Evolutionary conservation across 2,329 filamentous ascomycete species (phyloP).

Genomic region (Ceratocystis alfenasii): DNA sequence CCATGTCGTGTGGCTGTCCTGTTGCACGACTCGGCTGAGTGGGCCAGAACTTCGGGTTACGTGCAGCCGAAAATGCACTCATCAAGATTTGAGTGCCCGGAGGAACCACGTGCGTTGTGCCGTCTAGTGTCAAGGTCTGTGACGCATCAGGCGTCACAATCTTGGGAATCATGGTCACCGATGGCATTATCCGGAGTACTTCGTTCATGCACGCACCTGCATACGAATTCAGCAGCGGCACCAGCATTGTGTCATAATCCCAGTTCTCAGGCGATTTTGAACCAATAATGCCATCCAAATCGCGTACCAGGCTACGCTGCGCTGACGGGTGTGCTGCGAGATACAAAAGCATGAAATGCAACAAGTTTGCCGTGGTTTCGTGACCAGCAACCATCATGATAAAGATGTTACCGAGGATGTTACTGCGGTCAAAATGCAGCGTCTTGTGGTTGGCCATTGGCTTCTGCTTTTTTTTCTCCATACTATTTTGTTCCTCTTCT

Average conservation of each 20-base stretch:
- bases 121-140: constrained; percentile 49
- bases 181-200: constrained; percentile 59
- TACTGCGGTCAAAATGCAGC: constrained; percentile 42
- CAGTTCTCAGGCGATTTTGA: constrained; percentile 47
- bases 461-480: constrained; percentile 20
- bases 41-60: constrained; percentile 65
- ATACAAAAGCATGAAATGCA: constrained; percentile 58
- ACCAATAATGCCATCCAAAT: constrained; percentile 52
- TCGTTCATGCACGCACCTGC: constrained; percentile 68
- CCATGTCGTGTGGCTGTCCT: constrained; percentile 42
- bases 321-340: constrained; percentile 53
- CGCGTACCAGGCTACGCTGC: constrained; percentile 55
- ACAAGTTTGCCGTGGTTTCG: constrained; percentile 64
- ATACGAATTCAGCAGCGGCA: constrained; percentile 55
- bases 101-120: constrained; percentile 47
- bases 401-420: constrained; percentile 63
- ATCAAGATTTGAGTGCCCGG: constrained; percentile 45
- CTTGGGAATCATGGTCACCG: constrained; percentile 63
- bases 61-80: constrained; percentile 44
- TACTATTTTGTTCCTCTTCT: constrained; percentile 24
- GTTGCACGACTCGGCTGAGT: constrained; percentile 34
- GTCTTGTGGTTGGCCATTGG: constrained; percentile 25
- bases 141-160: constrained; percentile 37
- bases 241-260: constrained; percentile 58
- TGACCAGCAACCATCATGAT: constrained; percentile 62